A percentile compares a stretch with the other conserved stretches of the same genome.
Conservation (phyloP, 2,329 filamentous ascomycete genomes). For the Ceratocystiopsis sp. region DNA sequence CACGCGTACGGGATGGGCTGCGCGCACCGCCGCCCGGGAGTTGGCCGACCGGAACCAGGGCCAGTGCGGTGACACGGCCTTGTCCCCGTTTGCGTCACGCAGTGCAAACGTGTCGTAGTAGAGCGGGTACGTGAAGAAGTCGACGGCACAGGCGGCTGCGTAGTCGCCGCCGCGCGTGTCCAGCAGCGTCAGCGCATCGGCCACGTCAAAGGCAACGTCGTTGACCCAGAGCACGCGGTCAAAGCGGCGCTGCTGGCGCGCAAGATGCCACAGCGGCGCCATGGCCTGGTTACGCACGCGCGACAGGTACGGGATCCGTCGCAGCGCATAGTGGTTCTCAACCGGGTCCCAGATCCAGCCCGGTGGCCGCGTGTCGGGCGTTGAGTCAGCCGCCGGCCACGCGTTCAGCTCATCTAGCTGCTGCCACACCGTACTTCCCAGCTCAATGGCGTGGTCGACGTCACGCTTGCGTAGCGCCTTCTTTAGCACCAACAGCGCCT, state of each 20-base stretch:
- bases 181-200: conserved; percentile 35
- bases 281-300: conserved; percentile 45
- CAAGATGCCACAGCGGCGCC: conserved; percentile 35
- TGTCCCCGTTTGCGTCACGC: conserved; percentile 34
- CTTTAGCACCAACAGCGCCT: conserved; percentile 39
- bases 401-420: conserved; percentile 38
- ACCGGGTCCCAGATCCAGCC: conserved; percentile 45
- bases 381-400: conserved; percentile 15
- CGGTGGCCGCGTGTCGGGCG: conserved; percentile 18
- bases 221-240: conserved; percentile 43
- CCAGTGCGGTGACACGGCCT: conserved; percentile 35
- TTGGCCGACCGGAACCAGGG: conserved; percentile 36
- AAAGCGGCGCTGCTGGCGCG: conserved; percentile 26
- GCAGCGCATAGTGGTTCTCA: conserved; percentile 32
- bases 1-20: conserved; percentile 36
- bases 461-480: conserved; percentile 29
- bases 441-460: conserved; percentile 35
- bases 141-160: conserved; percentile 42
- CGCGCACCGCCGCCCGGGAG: conserved; percentile 28
- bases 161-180: conserved; percentile 36
- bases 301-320: conserved; percentile 53
- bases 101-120: conserved; percentile 48
- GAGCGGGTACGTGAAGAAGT: conserved; percentile 33
- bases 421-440: conserved; percentile 35
- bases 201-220: conserved; percentile 40